A percentile compares a stretch with the other conserved stretches of the same genome.
phyloP scores from a whole-genome alignment of 257 asterid species.

The Solanum paucissectum region DNA sequence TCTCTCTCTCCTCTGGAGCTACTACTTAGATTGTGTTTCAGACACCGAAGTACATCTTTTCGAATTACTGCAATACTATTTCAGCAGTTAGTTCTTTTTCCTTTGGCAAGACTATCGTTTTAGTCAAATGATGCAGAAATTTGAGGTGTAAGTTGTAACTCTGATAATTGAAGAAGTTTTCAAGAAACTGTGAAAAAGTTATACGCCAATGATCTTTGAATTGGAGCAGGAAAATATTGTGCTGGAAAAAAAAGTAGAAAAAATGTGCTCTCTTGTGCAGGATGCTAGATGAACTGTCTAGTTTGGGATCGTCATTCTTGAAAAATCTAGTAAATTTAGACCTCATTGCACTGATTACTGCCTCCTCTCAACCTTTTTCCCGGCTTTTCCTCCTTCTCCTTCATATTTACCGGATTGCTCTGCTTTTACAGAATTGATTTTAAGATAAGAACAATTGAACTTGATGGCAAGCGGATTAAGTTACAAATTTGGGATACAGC shows the following conservation, averaged over 20 bases:
- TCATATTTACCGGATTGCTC: background rate
- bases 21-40: background rate
- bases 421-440: conserved; percentile 54
- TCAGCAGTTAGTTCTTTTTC: background rate
- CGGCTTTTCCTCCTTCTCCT: background rate
- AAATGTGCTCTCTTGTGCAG: background rate
- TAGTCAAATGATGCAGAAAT: background rate
- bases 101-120: background rate
- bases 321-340: background rate
- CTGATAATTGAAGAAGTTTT: background rate
- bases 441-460: conserved; percentile 74
- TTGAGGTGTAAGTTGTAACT: background rate
- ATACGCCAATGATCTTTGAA: background rate
- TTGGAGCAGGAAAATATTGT: background rate
- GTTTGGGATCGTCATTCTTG: background rate
- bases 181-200: background rate
- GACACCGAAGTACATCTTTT: background rate
- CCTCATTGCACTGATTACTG: background rate
- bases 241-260: background rate
- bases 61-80: background rate
- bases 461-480: conserved; percentile 61
- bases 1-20: background rate
- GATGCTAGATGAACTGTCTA: background rate
- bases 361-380: background rate
- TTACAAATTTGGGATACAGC: conserved; percentile 84